Evolutionary conservation across 75 land plant species (phyloP).

Genomic region (Sequoia sempervirens): DNA sequence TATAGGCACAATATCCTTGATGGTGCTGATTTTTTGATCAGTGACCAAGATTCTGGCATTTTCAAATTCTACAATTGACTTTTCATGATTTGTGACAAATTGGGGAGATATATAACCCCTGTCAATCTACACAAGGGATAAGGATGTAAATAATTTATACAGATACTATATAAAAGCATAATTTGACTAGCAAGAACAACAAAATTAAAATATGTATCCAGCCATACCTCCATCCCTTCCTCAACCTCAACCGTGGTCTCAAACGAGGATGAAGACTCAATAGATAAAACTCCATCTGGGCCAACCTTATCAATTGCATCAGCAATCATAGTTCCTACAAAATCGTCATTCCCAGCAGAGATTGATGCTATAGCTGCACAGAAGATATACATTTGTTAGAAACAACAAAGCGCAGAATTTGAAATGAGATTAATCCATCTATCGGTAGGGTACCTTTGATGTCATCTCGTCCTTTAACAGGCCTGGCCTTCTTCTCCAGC

Average conservation of each 20-base stretch:
- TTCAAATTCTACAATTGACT: constrained; percentile 83
- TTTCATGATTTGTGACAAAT: constrained; percentile 91
- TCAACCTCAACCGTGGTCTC: constrained; percentile 95
- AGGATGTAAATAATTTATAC: background rate
- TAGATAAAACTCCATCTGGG: constrained; percentile 94
- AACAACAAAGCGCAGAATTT: background rate
- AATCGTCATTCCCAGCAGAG: constrained; percentile 95
- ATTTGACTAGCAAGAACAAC: background rate
- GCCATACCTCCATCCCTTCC: constrained; percentile 96
- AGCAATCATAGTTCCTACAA: constrained; percentile 88
- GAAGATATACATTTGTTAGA: background rate
- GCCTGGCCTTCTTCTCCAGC: constrained; percentile 76
- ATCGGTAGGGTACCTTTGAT: constrained; percentile 59
- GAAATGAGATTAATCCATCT: background rate
- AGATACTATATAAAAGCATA: background rate
- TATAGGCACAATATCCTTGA: constrained; percentile 86
- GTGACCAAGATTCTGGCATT: constrained; percentile 86
- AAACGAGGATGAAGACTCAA: constrained; percentile 97
- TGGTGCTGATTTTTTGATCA: constrained; percentile 84
- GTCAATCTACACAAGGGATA: constrained; percentile 61
- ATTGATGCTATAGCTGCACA: constrained; percentile 86
- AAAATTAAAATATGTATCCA: background rate
- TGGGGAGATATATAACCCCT: constrained; percentile 97
- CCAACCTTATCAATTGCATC: constrained; percentile 99
- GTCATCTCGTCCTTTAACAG: constrained; percentile 85